Evolutionary conservation across 78 protist species (phyloP).

Genomic region (Cavenderia fasciculata): DNA sequence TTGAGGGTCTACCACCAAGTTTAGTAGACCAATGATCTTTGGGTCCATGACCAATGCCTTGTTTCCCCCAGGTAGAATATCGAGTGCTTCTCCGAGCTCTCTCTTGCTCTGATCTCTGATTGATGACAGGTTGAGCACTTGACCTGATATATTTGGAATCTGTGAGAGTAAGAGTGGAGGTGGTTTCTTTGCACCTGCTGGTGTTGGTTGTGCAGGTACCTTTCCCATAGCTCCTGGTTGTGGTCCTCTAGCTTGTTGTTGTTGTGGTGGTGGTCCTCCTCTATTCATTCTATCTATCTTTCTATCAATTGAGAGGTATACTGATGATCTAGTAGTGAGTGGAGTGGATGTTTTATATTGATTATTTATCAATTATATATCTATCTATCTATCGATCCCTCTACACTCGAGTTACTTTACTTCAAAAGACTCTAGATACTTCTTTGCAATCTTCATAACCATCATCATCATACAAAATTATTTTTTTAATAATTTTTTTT

Average conservation of each 20-base stretch:
- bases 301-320: too few relatives aligned
- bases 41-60: constrained; percentile 91
- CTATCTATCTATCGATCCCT: too few relatives aligned
- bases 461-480: too few relatives aligned
- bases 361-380: too few relatives aligned
- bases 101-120: constrained; percentile 50
- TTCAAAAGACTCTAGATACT: too few relatives aligned
- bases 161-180: constrained; percentile 44
- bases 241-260: not conserved
- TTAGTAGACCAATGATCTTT: constrained; percentile 87
- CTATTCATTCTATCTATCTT: too few relatives aligned
- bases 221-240: too few relatives aligned
- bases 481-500: too few relatives aligned
- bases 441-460: too few relatives aligned
- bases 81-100: constrained; percentile 25
- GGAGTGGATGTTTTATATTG: too few relatives aligned
- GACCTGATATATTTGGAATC: constrained; percentile 48
- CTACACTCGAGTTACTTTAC: too few relatives aligned
- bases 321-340: too few relatives aligned
- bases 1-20: constrained; percentile 79
- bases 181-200: constrained; percentile 25
- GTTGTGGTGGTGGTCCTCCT: constrained; percentile 37
- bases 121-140: constrained; percentile 43
- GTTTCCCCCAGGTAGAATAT: not conserved
- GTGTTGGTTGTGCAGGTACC: constrained; percentile 34